A percentile compares a stretch with the other conserved stretches of the same genome.
These are phyloP conservation scores for Serendipita sp. DNA, from an alignment of 768 basidiomycete species.

Conservation along the genomic window DNA sequence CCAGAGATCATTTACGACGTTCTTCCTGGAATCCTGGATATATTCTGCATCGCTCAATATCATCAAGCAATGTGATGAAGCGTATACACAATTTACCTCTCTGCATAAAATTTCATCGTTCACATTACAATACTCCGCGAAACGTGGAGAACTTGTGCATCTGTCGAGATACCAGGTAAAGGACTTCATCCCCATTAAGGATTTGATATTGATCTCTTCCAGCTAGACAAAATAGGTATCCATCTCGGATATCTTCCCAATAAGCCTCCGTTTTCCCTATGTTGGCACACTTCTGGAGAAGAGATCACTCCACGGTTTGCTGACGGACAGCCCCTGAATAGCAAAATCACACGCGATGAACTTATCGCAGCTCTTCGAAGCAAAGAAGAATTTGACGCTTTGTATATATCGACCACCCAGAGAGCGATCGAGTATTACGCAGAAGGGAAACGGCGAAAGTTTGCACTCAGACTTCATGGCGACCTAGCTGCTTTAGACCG, in stretches of 20 bases:
- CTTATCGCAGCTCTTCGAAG: slow-evolving; percentile 14
- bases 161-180: slow-evolving; percentile 73
- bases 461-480: slow-evolving; percentile 71
- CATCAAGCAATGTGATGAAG: slow-evolving; percentile 60
- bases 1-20: slow-evolving; percentile 37
- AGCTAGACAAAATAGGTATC: slow-evolving; percentile 82
- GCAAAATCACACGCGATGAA: not conserved
- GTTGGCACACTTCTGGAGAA: slow-evolving; percentile 14
- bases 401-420: slow-evolving; percentile 61
- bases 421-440: slow-evolving; percentile 73
- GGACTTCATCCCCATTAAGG: slow-evolving; percentile 7
- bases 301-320: not conserved
- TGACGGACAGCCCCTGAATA: not conserved
- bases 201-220: not conserved
- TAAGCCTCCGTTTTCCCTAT: slow-evolving; percentile 53
- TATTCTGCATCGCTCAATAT: slow-evolving; percentile 79
- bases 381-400: slow-evolving; percentile 49
- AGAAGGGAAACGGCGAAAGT: slow-evolving; percentile 67
- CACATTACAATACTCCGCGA: not conserved
- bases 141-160: slow-evolving; percentile 78
- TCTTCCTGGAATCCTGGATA: slow-evolving; percentile 86
- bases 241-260: slow-evolving; percentile 52
- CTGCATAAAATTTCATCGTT: slow-evolving; percentile 32
- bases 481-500: slow-evolving; percentile 75
- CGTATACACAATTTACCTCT: slow-evolving; percentile 24